Base-by-base conservation (phyloP, 805 yeast species). In the Metschnikowia vanudenii region DNA sequence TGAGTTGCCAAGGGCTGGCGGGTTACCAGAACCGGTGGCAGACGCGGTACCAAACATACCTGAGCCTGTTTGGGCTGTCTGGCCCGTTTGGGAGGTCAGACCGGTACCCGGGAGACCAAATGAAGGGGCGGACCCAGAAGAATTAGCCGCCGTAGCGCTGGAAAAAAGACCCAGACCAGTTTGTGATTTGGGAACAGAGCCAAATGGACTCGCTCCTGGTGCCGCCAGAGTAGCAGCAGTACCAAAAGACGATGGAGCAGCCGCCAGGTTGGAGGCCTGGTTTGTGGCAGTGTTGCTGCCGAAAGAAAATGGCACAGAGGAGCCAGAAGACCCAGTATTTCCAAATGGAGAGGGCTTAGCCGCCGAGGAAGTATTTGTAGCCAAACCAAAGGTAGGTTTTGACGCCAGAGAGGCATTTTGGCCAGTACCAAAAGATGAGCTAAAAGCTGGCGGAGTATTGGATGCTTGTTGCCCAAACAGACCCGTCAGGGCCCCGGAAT, bases 301-400 rank as follows among this genome's bases (percentile, higher is more conserved):
- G n/a, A 22, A 22, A 22, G 24, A 22, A 22, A 22, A 22, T 22
- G 24, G 24, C 24, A 4, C 24, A 22, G 24, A 22, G 24, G 24
- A 4, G 8, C 24, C 24, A 4, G 24, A 22, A 8, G 24, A 22
- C 8, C 24, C 24, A 8, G 24, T 5, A 8, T 5, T 22, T 22
- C 46, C 46, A 20, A 43, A 43, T 14, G 46, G 37, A 4, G 45
- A 36, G 2, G 40, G 18, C 3, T 16, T 24, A 3, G 41, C 19
- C 9, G 40, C 17, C 14, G 46, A 12, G 19, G 9, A 13, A 20
- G 46, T 22, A 41, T 17, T 31, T 17, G 22, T 16, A 11, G 36
- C 42, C 5, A 28, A n/a, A 7, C 47, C 47, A 39, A 44, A 44
- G 6, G 43, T 43, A 10, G 47, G 43, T 19, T 44, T 38, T 14